Base-by-base conservation (phyloP, 768 basidiomycete species). In the Nidularia sp. region DNA sequence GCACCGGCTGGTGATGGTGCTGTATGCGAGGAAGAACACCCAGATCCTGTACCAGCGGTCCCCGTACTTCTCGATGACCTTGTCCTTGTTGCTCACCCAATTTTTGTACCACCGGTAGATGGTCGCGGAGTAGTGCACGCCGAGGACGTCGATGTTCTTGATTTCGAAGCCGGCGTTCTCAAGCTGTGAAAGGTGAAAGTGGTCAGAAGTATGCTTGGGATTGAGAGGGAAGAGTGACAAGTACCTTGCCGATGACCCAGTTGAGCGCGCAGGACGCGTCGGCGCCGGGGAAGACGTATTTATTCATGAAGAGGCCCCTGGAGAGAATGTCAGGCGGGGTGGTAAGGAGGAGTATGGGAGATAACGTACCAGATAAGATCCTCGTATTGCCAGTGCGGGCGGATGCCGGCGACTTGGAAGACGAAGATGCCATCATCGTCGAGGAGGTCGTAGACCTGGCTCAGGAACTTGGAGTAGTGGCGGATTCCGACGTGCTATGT, bases 231-330 rank as follows among this genome's bases (percentile, higher is more conserved):
- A 4, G 32, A 46, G 29, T n/a, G 8, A 2, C 2, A 6, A 43
- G 49, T 44, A 74, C 77, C 68, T 78, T 77, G 55, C 73, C 80
- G 54, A 99, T 79, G 51, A 97, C 93, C 96, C 96, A 98, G 39
- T 90, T 92, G 32, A 98, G 86, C 15, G 95, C 91, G 68, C 93
- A 93, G 2, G 88, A 92, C 0, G 97, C 97, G 62, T 99, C 97
- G 2, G 96, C 97, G 64, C 96, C 96, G 44, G 97, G 96, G 86
- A 99, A 99, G 65, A 99, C 73, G 59, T 99, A 98, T 64, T 94
- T 94, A 82, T 91, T 95, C 93, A 95, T 95, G 77, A 95, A 96
- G 22, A 95, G 78, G 58, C 93, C 94, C 90, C 88, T 89, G 39
- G 10, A 44, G 29, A 5, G 7, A 4, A 12, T 15, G 8, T 15